Evolutionary conservation across 352 stramenopile species (phyloP), one percentile per base, ranked within the genome.

Genomic region (Phytopythium chamaehyphon): DNA sequence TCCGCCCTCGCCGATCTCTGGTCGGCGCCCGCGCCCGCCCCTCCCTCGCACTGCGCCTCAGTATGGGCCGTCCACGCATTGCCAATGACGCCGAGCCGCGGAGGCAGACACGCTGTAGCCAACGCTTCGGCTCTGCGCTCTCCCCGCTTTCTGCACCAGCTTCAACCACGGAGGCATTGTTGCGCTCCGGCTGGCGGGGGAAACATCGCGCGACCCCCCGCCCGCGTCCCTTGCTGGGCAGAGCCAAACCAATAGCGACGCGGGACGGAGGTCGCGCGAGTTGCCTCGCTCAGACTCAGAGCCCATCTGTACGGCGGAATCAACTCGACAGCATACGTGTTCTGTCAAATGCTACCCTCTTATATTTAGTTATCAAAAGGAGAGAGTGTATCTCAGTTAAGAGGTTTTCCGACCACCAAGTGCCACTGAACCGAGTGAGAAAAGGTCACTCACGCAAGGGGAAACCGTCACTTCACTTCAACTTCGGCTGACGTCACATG

Each of bases 151-250:
- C 16, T 42, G 18, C 45, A 33, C 12, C 31, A 19, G 7, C 18
- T 51, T 51, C 45, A 51, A 51, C 45, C 45, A 51, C 45, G 45
- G 45, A 19, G 45, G 33, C 28, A 31, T 43, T 52, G 46, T 35
- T 26, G 28, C n/a, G 19, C 19, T 15, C 19, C 28, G 40, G 10
- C 16, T 28, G 45, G 45, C 4, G 15, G 21, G 21, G 18, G 24
- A 39, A 39, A 37, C 15, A 31, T 10, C 12, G 18, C 33, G 46
- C 40, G 46, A 52, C 46, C 39, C 46, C 46, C 46, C 33, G 10
- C 2, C 46, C 22, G 23, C 22, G 23, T 19, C 42, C 6, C 9
- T 47, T 47, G 22, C 9, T 37, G 42, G 6, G 42, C 42, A 47
- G 11, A 47, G 9, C 12, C 14, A 22, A 1, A 19, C 12, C 14